A percentile compares a stretch with the other conserved stretches of the same genome.
These are phyloP conservation scores for Scheffersomyces quercinus DNA, from an alignment of 1,139 yeast species.

Conservation along the genomic window DNA sequence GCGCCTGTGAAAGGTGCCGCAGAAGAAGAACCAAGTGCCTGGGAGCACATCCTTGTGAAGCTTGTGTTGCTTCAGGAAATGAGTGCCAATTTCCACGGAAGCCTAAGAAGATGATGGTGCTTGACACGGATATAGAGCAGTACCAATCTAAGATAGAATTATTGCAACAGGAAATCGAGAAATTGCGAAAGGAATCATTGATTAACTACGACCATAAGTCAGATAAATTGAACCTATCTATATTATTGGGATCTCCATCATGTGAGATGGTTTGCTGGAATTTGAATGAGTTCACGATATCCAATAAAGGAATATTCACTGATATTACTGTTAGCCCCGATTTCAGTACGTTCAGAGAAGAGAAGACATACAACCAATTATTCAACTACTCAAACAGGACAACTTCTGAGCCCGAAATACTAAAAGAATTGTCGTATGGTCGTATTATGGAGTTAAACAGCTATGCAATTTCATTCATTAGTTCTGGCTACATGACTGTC, in stretches of 20 bases:
- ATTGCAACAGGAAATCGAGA: slow-evolving; percentile 13
- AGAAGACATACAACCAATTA: slow-evolving; percentile 20
- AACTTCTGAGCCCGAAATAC: slow-evolving; percentile 2
- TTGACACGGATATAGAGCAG: slow-evolving; percentile 25
- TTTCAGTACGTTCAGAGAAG: slow-evolving; percentile 27
- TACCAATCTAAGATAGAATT: slow-evolving; percentile 15
- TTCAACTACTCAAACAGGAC: slow-evolving; percentile 6
- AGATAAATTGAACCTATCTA: slow-evolving; percentile 14
- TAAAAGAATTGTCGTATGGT: slow-evolving; percentile 2
- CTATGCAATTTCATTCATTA: slow-evolving; percentile 21
- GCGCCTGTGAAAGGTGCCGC: slow-evolving; percentile 28
- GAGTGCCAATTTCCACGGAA: slow-evolving; percentile 26
- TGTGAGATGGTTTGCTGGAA: slow-evolving; percentile 31
- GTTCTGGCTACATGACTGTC: slow-evolving; percentile 27
- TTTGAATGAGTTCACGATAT: slow-evolving; percentile 19
- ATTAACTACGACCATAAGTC: neutral
- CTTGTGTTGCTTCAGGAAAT: slow-evolving; percentile 16
- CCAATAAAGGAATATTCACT: slow-evolving; percentile 9
- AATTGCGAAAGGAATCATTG: neutral
- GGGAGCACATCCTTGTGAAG: slow-evolving; percentile 24
- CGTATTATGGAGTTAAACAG: slow-evolving; percentile 9
- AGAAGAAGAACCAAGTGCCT: slow-evolving; percentile 30
- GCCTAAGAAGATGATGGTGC: slow-evolving; percentile 20
- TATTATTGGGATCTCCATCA: slow-evolving; percentile 27
- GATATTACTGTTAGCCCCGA: slow-evolving; percentile 22